A percentile compares a stretch with the other conserved stretches of the same genome.
phyloP scores from a whole-genome alignment of 2,329 filamentous ascomycete species.

The Alternaria sp. region DNA sequence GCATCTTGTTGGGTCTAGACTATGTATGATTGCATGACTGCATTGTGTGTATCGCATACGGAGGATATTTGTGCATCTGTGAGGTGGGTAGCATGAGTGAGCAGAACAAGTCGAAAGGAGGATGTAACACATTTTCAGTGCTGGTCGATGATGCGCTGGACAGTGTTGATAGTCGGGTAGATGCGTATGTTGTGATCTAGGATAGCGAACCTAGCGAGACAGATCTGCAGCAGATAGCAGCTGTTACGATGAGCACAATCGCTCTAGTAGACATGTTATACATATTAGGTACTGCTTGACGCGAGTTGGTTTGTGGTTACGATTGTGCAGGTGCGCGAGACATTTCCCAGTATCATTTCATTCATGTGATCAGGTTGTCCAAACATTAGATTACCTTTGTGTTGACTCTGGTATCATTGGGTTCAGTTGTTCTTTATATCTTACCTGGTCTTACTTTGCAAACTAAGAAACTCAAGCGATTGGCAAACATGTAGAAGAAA shows the following conservation, averaged over 20 bases:
- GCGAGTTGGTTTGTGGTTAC: neutral
- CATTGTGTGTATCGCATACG: slow-evolving; percentile 31
- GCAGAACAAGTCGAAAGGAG: slow-evolving; percentile 29
- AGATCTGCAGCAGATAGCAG: neutral
- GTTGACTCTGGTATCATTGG: neutral
- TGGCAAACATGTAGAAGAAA: neutral
- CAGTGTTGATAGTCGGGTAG: neutral
- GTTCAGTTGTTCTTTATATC: neutral
- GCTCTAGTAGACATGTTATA: neutral
- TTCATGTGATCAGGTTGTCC: neutral
- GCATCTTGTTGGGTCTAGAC: slow-evolving; percentile 28
- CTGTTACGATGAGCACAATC: neutral
- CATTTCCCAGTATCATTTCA: neutral
- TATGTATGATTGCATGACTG: slow-evolving; percentile 29
- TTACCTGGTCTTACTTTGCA: neutral
- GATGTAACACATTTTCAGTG: slow-evolving; percentile 36
- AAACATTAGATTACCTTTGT: neutral
- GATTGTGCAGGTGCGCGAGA: neutral
- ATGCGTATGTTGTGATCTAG: neutral
- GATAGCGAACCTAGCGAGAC: neutral
- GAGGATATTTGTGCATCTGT: slow-evolving; percentile 22
- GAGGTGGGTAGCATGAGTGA: neutral
- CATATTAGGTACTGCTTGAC: neutral
- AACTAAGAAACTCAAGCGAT: neutral
- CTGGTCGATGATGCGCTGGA: neutral